phyloP scores from a whole-genome alignment of 2,329 filamentous ascomycete species.

The Trichoderma polysporum region DNA sequence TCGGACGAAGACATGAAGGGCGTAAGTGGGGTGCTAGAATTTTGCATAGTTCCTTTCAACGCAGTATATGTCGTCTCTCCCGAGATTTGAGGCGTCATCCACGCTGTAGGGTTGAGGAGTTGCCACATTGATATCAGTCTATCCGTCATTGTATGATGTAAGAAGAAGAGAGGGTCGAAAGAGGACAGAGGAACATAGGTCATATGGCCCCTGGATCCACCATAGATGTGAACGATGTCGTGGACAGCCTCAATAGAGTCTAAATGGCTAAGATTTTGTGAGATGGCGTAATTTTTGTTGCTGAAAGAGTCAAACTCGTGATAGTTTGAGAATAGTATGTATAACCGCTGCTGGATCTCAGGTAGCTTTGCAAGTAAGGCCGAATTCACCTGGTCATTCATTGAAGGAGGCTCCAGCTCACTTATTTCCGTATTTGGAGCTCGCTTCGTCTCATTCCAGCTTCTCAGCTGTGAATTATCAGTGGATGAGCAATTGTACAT shows the following conservation, averaged over 20 bases:
- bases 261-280: slow-evolving; percentile 47
- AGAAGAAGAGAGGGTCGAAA: slow-evolving; percentile 77
- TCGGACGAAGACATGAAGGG: slow-evolving; percentile 63
- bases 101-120: slow-evolving; percentile 65
- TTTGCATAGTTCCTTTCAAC: slow-evolving; percentile 52
- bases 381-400: slow-evolving; percentile 56
- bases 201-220: slow-evolving; percentile 66
- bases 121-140: slow-evolving; percentile 78
- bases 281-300: slow-evolving; percentile 63
- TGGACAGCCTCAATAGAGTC: slow-evolving; percentile 68
- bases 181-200: slow-evolving; percentile 68
- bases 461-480: slow-evolving; percentile 48
- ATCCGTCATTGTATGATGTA: slow-evolving; percentile 76
- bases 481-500: neutral
- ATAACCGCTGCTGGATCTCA: slow-evolving; percentile 62
- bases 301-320: slow-evolving; percentile 67
- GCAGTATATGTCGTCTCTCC: slow-evolving; percentile 62
- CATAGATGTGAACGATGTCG: slow-evolving; percentile 60
- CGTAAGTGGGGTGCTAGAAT: slow-evolving; percentile 57
- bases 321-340: slow-evolving; percentile 66
- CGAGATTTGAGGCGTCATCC: slow-evolving; percentile 57
- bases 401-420: slow-evolving; percentile 44
- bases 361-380: slow-evolving; percentile 47
- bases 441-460: slow-evolving; percentile 61
- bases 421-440: slow-evolving; percentile 44